Evolutionary conservation across 2,329 filamentous ascomycete species (phyloP), one percentile per base, ranked within the genome.

Genomic region (Mycosphaerella arachidis): DNA sequence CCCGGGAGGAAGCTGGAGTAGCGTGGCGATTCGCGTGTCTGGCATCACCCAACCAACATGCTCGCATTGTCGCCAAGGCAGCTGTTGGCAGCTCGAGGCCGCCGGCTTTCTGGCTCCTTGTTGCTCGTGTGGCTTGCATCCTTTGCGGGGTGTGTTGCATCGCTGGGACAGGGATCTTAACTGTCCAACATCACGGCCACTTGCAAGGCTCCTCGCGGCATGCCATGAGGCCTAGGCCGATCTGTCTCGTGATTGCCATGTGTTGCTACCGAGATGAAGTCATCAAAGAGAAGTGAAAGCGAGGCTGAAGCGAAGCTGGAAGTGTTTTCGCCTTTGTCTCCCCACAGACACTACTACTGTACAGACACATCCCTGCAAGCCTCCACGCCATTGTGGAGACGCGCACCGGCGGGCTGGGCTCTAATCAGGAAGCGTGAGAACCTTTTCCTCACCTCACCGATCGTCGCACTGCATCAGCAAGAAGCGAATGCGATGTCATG

Each of bases 1-100:
- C 20, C 55, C 55, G 55, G 55, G 45, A 57, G 55, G 55, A 57
- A 27, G 48, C 55, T 40, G 48, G 45, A 33, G 46, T 33, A 48
- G 30, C 43, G 43, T 30, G 33, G 20, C 53, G 12, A 24, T 31
- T 10, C 35, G 43, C 24, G 43, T 27, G 13, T 18, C 24, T 29
- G 24, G 24, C 24, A 24, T 24, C 24, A 24, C 8, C 40, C 53
- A 48, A 56, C 53, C 43, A 56, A 48, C 53, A 56, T 46, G n/a
- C 27, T 13, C 30, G 5, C 8, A 13, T 18, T 35, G 40, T 46
- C 29, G 53, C 53, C 53, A 56, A 56, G 53, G n/a, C 30, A 8
- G 20, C 33, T 16, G 33, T 33, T 40, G 53, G 37, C 20, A 3
- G 10, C 7, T 8, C 8, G 29, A 18, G 5, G 48, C 48, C 18